Percentiles rank a stretch among this genome's conserved stretches.
These are phyloP conservation scores for Termitomyces eurrhizus DNA, from an alignment of 768 basidiomycete species.

Conservation along the genomic window DNA sequence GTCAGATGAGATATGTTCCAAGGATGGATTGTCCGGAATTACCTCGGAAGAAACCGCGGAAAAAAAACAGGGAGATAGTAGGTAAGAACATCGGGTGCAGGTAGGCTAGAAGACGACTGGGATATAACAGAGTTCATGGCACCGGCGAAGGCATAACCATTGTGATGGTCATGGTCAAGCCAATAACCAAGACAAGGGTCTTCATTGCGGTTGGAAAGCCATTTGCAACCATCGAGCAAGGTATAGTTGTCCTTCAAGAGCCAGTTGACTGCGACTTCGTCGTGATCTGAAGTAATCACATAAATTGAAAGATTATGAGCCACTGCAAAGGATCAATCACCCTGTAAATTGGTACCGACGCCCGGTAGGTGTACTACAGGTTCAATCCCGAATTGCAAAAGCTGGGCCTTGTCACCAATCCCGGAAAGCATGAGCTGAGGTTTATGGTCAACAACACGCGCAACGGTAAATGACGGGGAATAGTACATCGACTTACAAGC, in stretches of 20 bases:
- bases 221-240: conserved; percentile 22
- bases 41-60: conserved; percentile 27
- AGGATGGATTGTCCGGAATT: background rate
- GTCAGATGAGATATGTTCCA: background rate
- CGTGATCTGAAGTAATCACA: conserved; percentile 20
- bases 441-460: background rate
- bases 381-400: conserved; percentile 21
- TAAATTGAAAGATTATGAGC: background rate
- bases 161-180: conserved; percentile 19
- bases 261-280: conserved; percentile 28
- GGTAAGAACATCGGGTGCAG: conserved; percentile 25
- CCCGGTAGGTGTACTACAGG: conserved; percentile 27
- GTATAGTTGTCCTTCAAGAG: conserved; percentile 25
- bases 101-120: conserved; percentile 18
- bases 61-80: conserved; percentile 22
- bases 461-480: background rate
- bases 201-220: conserved; percentile 21
- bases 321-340: conserved; percentile 7
- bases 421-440: conserved; percentile 25
- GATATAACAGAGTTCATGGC: conserved; percentile 18
- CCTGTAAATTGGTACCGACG: conserved; percentile 34
- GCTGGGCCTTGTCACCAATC: conserved; percentile 25
- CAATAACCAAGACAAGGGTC: conserved; percentile 28
- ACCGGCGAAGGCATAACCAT: conserved; percentile 24
- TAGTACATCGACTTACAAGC: conserved; percentile 14